Conservation (phyloP, 345 rosid species). For the Eutrema heterophyllum region DNA sequence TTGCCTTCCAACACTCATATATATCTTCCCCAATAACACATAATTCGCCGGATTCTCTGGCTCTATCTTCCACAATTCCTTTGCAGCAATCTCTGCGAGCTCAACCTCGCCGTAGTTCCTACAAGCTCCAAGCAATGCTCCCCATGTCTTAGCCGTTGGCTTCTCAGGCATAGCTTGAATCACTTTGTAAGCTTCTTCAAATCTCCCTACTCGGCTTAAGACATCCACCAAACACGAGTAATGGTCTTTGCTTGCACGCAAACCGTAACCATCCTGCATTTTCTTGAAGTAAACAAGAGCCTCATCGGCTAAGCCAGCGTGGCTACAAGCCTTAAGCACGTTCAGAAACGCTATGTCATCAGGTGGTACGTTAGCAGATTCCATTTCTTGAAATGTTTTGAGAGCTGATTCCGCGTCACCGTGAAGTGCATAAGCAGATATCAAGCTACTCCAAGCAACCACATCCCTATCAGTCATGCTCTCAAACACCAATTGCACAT, state of each 20-base stretch:
- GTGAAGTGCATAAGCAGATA: slow-evolving; percentile 59
- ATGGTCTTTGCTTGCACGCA: slow-evolving; percentile 47
- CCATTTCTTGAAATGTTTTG: slow-evolving; percentile 50
- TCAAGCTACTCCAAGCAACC: slow-evolving; percentile 66
- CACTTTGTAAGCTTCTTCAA: slow-evolving; percentile 48
- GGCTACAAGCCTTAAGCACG: slow-evolving; percentile 64
- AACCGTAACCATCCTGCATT: slow-evolving; percentile 37
- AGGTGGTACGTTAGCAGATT: slow-evolving; percentile 41
- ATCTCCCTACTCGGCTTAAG: slow-evolving; percentile 53
- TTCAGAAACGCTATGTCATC: slow-evolving; percentile 56
- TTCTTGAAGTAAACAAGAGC: slow-evolving; percentile 38
- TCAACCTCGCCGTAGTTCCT: slow-evolving; percentile 52
- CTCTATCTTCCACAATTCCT: slow-evolving; percentile 48
- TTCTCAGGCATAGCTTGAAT: slow-evolving; percentile 45
- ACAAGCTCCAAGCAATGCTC: slow-evolving; percentile 62
- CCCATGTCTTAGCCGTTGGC: slow-evolving; percentile 60
- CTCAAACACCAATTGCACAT: slow-evolving; percentile 38
- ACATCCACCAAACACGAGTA: slow-evolving; percentile 64
- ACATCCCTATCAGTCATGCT: slow-evolving; percentile 44
- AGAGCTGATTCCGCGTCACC: slow-evolving; percentile 53
- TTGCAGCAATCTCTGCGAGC: slow-evolving; percentile 56
- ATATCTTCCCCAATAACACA: slow-evolving; percentile 45
- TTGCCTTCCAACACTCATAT: slow-evolving; percentile 48
- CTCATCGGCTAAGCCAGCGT: slow-evolving; percentile 59
- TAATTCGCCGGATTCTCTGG: slow-evolving; percentile 58